phyloP scores from a whole-genome alignment of 208 protist genomes.

The Acanthamoeba royreba region DNA sequence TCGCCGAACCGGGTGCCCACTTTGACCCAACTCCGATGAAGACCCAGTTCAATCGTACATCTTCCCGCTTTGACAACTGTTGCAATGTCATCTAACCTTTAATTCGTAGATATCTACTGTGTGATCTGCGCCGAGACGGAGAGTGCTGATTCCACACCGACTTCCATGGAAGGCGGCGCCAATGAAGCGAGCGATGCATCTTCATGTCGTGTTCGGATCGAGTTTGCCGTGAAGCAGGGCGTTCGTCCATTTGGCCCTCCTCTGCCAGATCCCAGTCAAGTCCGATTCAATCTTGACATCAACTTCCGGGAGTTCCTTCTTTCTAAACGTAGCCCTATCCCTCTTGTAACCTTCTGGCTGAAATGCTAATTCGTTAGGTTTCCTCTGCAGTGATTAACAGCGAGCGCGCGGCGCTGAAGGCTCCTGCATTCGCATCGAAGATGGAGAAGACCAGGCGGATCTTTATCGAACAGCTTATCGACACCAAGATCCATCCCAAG shows the following conservation, averaged over 20 bases:
- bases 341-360: neutral
- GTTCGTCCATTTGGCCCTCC: neutral
- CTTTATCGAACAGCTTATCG: neutral
- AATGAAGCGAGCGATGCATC: neutral
- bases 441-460: neutral
- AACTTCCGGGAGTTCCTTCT: conserved; percentile 1
- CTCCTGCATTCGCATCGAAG: neutral
- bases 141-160: no score
- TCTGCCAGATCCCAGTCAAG: neutral
- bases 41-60: conserved; percentile 30
- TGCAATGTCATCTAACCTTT: neutral
- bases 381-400: neutral
- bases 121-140: neutral
- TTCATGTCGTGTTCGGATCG: neutral
- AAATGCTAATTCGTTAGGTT: no score
- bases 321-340: neutral
- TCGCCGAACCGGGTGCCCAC: neutral
- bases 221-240: conserved; percentile 28
- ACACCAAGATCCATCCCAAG: neutral
- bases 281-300: neutral
- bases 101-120: neutral
- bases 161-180: neutral
- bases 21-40: conserved; percentile 1
- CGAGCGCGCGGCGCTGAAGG: neutral
- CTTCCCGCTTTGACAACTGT: neutral